Percentiles rank a stretch among this genome's conserved stretches.
phyloP scores from a whole-genome alignment of 78 protist genomes.

The Speleostelium caveatum region DNA sequence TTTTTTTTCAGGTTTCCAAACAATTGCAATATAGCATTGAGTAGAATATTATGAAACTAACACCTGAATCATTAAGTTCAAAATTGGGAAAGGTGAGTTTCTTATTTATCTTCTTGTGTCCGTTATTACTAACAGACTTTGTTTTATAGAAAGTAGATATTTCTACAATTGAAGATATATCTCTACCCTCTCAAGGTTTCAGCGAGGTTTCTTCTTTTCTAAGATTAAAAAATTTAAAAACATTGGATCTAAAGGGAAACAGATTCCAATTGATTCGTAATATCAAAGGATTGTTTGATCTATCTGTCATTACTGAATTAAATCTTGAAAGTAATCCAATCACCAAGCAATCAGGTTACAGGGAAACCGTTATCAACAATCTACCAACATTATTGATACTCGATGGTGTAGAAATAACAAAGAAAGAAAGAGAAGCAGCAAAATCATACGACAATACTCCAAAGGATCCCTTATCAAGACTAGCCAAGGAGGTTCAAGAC shows the following conservation, averaged over 20 bases:
- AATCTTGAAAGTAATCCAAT: slow-evolving; percentile 62
- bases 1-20: too few species aligned
- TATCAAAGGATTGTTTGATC: slow-evolving; percentile 66
- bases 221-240: slow-evolving; percentile 43
- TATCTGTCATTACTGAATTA: slow-evolving; percentile 29
- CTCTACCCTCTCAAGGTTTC: slow-evolving; percentile 16
- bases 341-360: slow-evolving; percentile 17
- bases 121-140: neutral
- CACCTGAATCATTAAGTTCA: slow-evolving; percentile 36
- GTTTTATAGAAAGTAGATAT: slow-evolving; percentile 46
- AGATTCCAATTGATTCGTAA: slow-evolving; percentile 57
- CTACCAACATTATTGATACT: slow-evolving; percentile 51
- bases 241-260: slow-evolving; percentile 30
- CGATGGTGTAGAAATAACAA: slow-evolving; percentile 45
- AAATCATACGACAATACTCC: neutral
- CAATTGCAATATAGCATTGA: too few species aligned
- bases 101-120: neutral
- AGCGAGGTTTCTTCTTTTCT: slow-evolving; percentile 48
- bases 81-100: slow-evolving; percentile 35
- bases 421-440: slow-evolving; percentile 33
- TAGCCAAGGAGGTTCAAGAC: neutral
- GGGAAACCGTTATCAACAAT: slow-evolving; percentile 21
- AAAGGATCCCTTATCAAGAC: slow-evolving; percentile 52
- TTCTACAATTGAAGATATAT: slow-evolving; percentile 14
- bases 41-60: slow-evolving; percentile 20